phyloP scores from a whole-genome alignment of 768 basidiomycete species.

The Strobilomyces dryophilus region DNA sequence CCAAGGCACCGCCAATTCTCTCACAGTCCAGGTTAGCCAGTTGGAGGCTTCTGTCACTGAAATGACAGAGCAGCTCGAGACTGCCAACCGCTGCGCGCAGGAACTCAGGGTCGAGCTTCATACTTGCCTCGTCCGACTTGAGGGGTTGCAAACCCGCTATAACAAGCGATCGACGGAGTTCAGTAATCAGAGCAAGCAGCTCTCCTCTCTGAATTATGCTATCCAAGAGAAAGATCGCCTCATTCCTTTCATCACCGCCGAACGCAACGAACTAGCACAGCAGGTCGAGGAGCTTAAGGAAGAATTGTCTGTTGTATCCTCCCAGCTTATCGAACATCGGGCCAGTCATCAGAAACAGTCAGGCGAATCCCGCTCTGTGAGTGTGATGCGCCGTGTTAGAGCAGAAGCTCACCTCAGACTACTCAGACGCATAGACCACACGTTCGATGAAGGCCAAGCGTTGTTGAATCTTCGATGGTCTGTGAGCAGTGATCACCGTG shows the following conservation, averaged over 20 bases:
- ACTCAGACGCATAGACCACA: not conserved
- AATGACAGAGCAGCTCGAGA: not conserved
- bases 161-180: conserved; percentile 3
- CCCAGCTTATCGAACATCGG: not conserved
- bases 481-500: no score
- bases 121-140: not conserved
- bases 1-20: not conserved
- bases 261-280: not conserved
- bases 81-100: not conserved
- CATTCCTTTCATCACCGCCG: not conserved
- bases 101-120: not conserved
- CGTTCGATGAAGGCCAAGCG: no score
- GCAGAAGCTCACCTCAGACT: not conserved
- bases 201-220: not conserved
- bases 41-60: not conserved
- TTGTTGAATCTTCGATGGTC: no score
- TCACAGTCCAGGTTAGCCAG: conserved; percentile 1
- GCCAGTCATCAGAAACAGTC: not conserved
- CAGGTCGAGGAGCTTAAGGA: not conserved
- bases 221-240: not conserved
- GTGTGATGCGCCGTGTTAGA: not conserved
- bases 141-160: conserved; percentile 1
- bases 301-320: not conserved
- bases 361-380: not conserved
- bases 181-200: not conserved